Evolutionary conservation across 2,329 filamentous ascomycete species (phyloP), one percentile per base, ranked within the genome.

Genomic region (Trichoderma polysporum): DNA sequence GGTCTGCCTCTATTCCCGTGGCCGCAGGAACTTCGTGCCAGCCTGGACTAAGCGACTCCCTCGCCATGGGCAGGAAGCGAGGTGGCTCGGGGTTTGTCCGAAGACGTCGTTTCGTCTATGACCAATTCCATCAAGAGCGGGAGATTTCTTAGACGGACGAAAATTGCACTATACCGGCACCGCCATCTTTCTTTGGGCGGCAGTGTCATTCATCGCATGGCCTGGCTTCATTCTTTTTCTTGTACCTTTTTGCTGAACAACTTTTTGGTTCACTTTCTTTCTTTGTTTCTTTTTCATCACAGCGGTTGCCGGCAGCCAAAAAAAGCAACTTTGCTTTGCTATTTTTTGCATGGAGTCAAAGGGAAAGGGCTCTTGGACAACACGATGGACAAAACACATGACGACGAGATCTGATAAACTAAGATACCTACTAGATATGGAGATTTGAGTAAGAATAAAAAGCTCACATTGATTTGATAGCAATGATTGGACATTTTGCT

Each of bases 11-110:
- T 45, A 79, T 84, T 67, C 71, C 76, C 39, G 81, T 89, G 81
- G 82, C 86, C 1, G 70, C 79, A 1, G 87, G 87, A 41, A 88
- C 84, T 15, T 76, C 77, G 31, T 90, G 87, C 76, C 69, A 74
- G 66, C 69, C 73, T 25, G 76, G 75, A 60, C 68, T 72, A 39
- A 68, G 66, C 22, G 70, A 73, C 22, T 63, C 70, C 19, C 73
- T 80, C 49, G 70, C 69, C 27, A 69, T 71, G 45, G 54, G 39
- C 47, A 59, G 53, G 25, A 66, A 63, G 52, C 61, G 66, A 29
- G 33, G 45, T 19, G 49, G 47, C 22, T 22, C 50, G 17, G 52
- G 25, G 54, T 41, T 33, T 25, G 54, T 60, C 27, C 54, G 17
- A 19, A 33, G 57, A 29, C 45, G 49, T 17, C 47, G 49, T 27